Conservation (phyloP, 2,329 filamentous ascomycete species). For the Calonectria leucothoes region DNA sequence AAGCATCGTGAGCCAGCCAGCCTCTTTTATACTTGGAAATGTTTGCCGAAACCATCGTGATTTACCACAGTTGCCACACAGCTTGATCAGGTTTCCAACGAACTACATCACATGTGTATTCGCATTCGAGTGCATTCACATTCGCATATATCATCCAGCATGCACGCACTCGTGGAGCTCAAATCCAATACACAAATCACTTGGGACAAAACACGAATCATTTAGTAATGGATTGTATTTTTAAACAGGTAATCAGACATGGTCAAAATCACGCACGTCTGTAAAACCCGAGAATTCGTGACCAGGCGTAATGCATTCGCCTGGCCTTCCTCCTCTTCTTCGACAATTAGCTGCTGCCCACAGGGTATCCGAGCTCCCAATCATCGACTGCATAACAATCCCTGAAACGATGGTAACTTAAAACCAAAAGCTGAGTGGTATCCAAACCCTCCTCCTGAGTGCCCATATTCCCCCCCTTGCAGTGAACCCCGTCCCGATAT, state of each 20-base stretch:
- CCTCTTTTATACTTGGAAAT: neutral
- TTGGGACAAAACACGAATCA: neutral
- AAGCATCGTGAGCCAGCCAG: neutral
- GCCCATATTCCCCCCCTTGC: conserved; percentile 26
- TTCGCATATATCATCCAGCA: too few species aligned
- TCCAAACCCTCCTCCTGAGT: conserved; percentile 30
- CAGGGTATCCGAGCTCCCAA: conserved; percentile 41
- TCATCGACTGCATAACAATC: conserved; percentile 41
- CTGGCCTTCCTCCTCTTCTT: conserved; percentile 25
- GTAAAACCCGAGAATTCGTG: conserved; percentile 29
- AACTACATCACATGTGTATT: neutral
- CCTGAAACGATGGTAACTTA: conserved; percentile 34
- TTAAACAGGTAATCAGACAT: conserved; percentile 34
- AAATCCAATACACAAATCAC: neutral
- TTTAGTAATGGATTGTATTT: conserved; percentile 21
- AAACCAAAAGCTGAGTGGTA: conserved; percentile 31
- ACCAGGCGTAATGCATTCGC: conserved; percentile 22
- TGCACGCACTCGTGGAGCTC: neutral
- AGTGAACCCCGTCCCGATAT: conserved; percentile 27
- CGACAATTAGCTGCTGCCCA: conserved; percentile 43
- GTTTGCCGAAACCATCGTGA: neutral
- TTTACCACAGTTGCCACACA: neutral
- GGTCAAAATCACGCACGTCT: conserved; percentile 25
- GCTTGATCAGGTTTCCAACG: neutral
- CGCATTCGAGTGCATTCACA: too few species aligned